Evolutionary conservation across 2,329 filamentous ascomycete genomes (phyloP).

Genomic region (Aspergillus melleus): DNA sequence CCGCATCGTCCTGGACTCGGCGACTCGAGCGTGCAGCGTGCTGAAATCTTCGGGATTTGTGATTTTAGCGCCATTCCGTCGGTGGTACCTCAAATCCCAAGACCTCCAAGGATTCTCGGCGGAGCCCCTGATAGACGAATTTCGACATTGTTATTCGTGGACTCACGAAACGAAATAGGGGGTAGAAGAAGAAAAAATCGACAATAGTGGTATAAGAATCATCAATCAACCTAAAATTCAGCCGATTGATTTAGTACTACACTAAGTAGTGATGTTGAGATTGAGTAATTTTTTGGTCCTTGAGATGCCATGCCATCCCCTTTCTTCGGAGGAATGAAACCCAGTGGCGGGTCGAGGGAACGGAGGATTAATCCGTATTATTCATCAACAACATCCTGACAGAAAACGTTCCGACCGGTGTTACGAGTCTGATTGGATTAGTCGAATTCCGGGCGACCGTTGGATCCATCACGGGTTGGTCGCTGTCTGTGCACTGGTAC

Average conservation of each 20-base stretch:
- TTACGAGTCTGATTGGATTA: constrained; percentile 17
- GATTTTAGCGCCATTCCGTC: constrained; percentile 4
- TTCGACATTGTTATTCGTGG: neutral
- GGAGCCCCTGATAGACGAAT: constrained; percentile 2
- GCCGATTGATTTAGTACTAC: neutral
- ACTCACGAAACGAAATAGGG: too few relatives aligned
- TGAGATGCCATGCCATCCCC: neutral
- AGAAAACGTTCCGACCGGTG: constrained; percentile 15
- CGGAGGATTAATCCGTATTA: constrained; percentile 4
- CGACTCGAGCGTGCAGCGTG: neutral
- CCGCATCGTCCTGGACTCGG: neutral
- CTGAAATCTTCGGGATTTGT: constrained; percentile 9
- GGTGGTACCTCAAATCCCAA: neutral
- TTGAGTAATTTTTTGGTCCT: neutral
- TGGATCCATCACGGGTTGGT: constrained; percentile 19
- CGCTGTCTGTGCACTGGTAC: constrained; percentile 18
- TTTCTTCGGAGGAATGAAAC: neutral
- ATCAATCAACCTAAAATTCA: neutral
- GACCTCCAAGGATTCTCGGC: constrained; percentile 2
- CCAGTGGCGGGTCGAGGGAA: neutral
- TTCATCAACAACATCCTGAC: constrained; percentile 14
- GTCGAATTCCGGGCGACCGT: constrained; percentile 17
- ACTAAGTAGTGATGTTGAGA: neutral
- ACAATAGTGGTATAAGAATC: neutral
- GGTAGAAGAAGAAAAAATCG: neutral